Evolutionary conservation across 2,329 filamentous ascomycete species (phyloP).

Genomic region (Aureobasidium lini): DNA sequence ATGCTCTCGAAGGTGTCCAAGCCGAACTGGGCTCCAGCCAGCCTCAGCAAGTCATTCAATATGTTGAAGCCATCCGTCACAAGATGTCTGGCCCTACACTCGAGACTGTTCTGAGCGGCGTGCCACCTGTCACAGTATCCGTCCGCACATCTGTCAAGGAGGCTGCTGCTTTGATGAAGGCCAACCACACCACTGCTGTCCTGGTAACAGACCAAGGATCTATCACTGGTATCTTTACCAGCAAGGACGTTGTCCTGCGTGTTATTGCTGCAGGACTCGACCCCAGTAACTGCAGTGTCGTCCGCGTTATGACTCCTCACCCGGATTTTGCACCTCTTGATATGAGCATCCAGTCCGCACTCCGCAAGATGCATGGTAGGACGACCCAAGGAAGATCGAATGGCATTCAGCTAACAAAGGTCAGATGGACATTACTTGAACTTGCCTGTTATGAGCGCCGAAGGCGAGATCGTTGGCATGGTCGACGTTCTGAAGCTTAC

Average conservation of each 20-base stretch:
- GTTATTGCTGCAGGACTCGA: slow-evolving; percentile 96
- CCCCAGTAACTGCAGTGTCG: slow-evolving; percentile 89
- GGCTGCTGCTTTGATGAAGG: slow-evolving; percentile 92
- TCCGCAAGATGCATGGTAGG: slow-evolving; percentile 98
- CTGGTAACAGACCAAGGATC: slow-evolving; percentile 93
- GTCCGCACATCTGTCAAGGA: slow-evolving; percentile 95
- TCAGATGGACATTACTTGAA: slow-evolving; percentile 93
- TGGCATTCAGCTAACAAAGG: neutral
- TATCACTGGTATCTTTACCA: slow-evolving; percentile 98
- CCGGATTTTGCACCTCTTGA: slow-evolving; percentile 97
- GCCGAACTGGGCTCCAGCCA: slow-evolving; percentile 93
- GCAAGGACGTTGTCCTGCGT: slow-evolving; percentile 96
- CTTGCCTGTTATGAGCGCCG: slow-evolving; percentile 89
- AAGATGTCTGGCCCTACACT: slow-evolving; percentile 98
- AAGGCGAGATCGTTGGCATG: slow-evolving; percentile 98
- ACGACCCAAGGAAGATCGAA: neutral
- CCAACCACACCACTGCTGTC: slow-evolving; percentile 95
- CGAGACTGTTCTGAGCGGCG: slow-evolving; percentile 85
- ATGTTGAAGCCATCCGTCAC: slow-evolving; percentile 86
- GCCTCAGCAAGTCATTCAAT: slow-evolving; percentile 97
- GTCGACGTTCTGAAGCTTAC: slow-evolving; percentile 97
- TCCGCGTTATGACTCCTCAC: slow-evolving; percentile 97
- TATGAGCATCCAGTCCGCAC: slow-evolving; percentile 96
- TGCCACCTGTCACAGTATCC: slow-evolving; percentile 88
- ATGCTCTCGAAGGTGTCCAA: slow-evolving; percentile 94